phyloP scores from a whole-genome alignment of 208 protist genomes.

The Leishmania guyanensis region DNA sequence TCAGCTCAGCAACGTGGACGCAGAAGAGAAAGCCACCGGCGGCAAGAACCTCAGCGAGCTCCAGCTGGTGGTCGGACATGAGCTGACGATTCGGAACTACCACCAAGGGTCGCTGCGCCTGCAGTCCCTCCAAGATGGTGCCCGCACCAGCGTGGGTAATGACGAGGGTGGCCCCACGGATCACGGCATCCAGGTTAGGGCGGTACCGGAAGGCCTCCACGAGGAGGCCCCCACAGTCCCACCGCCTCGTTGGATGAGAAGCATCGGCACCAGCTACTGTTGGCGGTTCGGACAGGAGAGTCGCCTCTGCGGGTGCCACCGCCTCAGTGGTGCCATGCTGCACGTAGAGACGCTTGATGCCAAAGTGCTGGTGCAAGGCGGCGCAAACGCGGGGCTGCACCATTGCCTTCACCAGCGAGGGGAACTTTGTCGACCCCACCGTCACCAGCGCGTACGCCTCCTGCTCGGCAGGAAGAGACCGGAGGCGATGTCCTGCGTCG shows the following conservation, averaged over 20 bases:
- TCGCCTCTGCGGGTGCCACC: slow-evolving; percentile 1
- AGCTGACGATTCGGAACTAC: slow-evolving; percentile 88
- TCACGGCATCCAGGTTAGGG: slow-evolving; percentile 49
- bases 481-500: background rate
- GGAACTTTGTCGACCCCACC: slow-evolving; percentile 89
- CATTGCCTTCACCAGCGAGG: slow-evolving; percentile 56
- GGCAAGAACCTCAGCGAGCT: slow-evolving; percentile 70
- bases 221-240: slow-evolving; percentile 36
- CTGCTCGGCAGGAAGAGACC: background rate
- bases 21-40: slow-evolving; percentile 65
- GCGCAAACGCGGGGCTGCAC: slow-evolving; percentile 42
- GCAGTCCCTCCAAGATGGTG: slow-evolving; percentile 90
- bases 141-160: slow-evolving; percentile 91
- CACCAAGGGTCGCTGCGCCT: slow-evolving; percentile 56
- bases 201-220: slow-evolving; percentile 82
- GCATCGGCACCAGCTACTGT: background rate
- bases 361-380: slow-evolving; percentile 40
- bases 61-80: slow-evolving; percentile 91
- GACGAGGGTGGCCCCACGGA: slow-evolving; percentile 62
- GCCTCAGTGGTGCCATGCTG: slow-evolving; percentile 70
- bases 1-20: slow-evolving; percentile 46
- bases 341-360: slow-evolving; percentile 63
- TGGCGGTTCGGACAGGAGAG: background rate
- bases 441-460: slow-evolving; percentile 77
- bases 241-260: slow-evolving; percentile 2